Conservation (phyloP, 805 yeast genomes). For the Candida argentea region DNA sequence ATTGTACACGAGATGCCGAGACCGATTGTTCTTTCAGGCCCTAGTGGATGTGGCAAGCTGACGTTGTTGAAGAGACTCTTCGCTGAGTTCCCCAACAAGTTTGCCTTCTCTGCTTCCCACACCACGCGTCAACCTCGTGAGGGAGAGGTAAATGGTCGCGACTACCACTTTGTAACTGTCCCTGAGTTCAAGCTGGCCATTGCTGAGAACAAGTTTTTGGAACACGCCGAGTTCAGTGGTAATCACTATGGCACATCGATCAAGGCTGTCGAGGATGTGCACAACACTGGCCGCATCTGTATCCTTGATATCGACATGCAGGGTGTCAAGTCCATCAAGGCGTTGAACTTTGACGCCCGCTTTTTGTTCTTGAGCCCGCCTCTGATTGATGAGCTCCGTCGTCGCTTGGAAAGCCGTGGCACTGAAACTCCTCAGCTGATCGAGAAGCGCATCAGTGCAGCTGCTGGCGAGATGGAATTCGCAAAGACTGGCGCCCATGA, state of each 20-base stretch:
- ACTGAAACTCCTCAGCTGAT: slow-evolving; percentile 87
- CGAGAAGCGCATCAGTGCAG: slow-evolving; percentile 78
- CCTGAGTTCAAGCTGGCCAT: slow-evolving; percentile 74
- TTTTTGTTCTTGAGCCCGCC: slow-evolving; percentile 90
- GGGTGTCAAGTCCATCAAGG: slow-evolving; percentile 90
- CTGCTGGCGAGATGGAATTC: slow-evolving; percentile 80
- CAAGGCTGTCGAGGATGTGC: slow-evolving; percentile 71
- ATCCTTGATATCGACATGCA: slow-evolving; percentile 98
- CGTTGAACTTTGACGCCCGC: slow-evolving; percentile 73
- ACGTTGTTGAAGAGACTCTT: slow-evolving; percentile 83
- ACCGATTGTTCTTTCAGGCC: slow-evolving; percentile 95
- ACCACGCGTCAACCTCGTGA: slow-evolving; percentile 88
- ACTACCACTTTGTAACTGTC: slow-evolving; percentile 78
- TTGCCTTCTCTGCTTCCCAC: slow-evolving; percentile 91
- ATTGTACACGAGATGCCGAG: slow-evolving; percentile 27
- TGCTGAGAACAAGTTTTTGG: slow-evolving; percentile 69
- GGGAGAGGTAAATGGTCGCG: slow-evolving; percentile 84
- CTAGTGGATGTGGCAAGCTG: slow-evolving; percentile 94
- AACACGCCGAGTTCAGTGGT: slow-evolving; percentile 97
- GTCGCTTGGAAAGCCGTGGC: slow-evolving; percentile 80
- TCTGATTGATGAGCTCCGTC: slow-evolving; percentile 63
- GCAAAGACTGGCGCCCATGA: slow-evolving; percentile 92
- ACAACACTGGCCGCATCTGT: slow-evolving; percentile 61
- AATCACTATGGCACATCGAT: slow-evolving; percentile 94
- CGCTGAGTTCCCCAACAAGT: slow-evolving; percentile 79